phyloP scores from a whole-genome alignment of 2,329 filamentous ascomycete genomes.

The Claviceps pusilla region DNA sequence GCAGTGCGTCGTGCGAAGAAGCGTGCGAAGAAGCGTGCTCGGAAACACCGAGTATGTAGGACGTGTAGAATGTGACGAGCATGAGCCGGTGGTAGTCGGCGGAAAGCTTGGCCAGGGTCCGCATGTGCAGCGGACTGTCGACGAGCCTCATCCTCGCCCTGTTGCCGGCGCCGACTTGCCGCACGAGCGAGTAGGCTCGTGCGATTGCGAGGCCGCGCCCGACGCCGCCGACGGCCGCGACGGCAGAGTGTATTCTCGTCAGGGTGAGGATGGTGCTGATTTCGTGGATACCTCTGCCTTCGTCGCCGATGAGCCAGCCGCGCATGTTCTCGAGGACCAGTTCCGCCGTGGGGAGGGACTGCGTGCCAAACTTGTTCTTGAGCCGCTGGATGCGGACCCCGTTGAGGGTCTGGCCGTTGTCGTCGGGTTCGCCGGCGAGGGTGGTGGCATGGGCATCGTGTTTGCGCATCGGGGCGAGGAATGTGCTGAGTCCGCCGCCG shows the following conservation, averaged over 20 bases:
- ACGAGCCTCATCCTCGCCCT: constrained; percentile 31
- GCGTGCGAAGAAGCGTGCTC: constrained; percentile 25
- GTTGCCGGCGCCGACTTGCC: constrained; percentile 32
- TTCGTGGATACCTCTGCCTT: constrained; percentile 52
- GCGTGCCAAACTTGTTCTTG: constrained; percentile 60
- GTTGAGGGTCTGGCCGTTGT: constrained; percentile 36
- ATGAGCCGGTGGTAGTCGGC: constrained; percentile 41
- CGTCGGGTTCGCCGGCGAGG: constrained; percentile 11
- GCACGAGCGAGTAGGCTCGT: constrained; percentile 41
- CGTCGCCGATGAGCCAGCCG: constrained; percentile 49
- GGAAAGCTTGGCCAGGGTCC: constrained; percentile 40
- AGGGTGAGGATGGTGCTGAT: constrained; percentile 56
- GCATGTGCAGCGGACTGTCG: constrained; percentile 41
- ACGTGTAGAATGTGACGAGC: constrained; percentile 38
- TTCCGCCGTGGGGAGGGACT: constrained; percentile 56
- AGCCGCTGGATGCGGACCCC: constrained; percentile 53
- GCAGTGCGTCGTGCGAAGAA: constrained; percentile 9
- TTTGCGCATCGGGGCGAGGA: constrained; percentile 48
- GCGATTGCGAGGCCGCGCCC: constrained; percentile 42
- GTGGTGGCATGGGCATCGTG: constrained; percentile 19
- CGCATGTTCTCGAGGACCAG: constrained; percentile 49
- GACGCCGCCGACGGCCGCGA: constrained; percentile 36
- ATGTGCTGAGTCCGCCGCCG: constrained; percentile 38
- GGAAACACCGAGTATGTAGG: constrained; percentile 37
- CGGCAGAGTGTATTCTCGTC: constrained; percentile 43